Conservation (phyloP, 2,329 filamentous ascomycete species). For the Pseudogymnoascus sp. region DNA sequence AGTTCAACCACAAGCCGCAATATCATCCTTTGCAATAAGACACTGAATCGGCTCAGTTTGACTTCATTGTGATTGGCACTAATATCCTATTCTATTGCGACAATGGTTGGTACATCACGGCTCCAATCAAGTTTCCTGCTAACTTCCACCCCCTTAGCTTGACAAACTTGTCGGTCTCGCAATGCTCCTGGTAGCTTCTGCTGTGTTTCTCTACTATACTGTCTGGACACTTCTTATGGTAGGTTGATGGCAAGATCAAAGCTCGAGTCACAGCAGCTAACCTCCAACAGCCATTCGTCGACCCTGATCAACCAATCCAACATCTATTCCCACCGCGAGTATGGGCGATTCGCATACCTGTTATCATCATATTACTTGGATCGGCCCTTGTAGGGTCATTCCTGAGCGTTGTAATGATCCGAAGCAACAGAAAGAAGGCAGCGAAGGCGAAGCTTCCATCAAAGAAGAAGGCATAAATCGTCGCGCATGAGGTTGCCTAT, state of each 20-base stretch:
- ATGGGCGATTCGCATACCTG: constrained; percentile 97
- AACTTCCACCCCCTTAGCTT: constrained; percentile 49
- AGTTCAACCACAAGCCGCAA: not conserved
- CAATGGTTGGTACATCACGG: constrained; percentile 24
- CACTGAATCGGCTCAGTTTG: constrained; percentile 1
- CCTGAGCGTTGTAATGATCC: constrained; percentile 94
- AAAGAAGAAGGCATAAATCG: constrained; percentile 64
- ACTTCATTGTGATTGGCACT: constrained; percentile 3
- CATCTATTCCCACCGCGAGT: constrained; percentile 93
- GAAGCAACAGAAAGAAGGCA: constrained; percentile 95
- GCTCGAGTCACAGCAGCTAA: constrained; percentile 14
- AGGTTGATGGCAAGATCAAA: constrained; percentile 58
- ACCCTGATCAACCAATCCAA: constrained; percentile 86
- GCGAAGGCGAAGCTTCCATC: constrained; percentile 83
- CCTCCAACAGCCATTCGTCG: constrained; percentile 76
- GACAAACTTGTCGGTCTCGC: constrained; percentile 74
- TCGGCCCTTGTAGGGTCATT: constrained; percentile 94
- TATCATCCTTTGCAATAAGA: not conserved
- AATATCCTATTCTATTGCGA: constrained; percentile 19
- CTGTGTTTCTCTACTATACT: constrained; percentile 84
- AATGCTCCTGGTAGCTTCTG: constrained; percentile 66
- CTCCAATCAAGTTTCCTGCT: not conserved
- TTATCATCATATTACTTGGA: constrained; percentile 87
- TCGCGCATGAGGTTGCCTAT: not conserved
- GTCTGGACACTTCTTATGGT: constrained; percentile 98